Evolutionary conservation across 2,329 filamentous ascomycete genomes (phyloP).

Genomic region (Colletotrichum truncatum): DNA sequence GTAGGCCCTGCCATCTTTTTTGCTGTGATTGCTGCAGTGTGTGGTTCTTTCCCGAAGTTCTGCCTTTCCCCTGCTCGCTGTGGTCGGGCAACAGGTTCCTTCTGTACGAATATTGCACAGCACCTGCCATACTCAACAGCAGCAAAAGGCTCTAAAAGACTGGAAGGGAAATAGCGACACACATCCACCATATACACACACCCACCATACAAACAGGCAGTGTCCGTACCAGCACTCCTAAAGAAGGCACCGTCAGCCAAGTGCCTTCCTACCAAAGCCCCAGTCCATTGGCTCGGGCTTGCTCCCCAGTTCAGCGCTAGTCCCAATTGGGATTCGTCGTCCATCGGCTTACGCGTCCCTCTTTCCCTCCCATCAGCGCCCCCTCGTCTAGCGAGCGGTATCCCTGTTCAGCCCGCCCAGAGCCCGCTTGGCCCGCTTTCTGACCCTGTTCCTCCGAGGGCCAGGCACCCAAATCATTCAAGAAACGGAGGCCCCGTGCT

Average conservation of each 20-base stretch:
- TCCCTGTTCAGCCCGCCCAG: constrained; percentile 25
- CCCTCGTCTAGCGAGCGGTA: neutral
- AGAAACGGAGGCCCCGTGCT: constrained; percentile 27
- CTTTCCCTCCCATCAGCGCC: constrained; percentile 7
- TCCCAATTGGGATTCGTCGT: constrained; percentile 6
- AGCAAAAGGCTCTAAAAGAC: too few relatives aligned
- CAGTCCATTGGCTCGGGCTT: neutral
- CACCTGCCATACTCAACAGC: too few relatives aligned
- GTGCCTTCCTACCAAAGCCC: too few relatives aligned
- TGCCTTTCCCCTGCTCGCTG: too few relatives aligned
- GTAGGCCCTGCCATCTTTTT: neutral
- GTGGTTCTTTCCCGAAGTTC: neutral
- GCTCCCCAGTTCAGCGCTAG: constrained; percentile 9
- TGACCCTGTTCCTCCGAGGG: constrained; percentile 21
- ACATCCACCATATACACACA: too few relatives aligned
- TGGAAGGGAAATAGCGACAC: too few relatives aligned
- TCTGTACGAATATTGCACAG: too few relatives aligned
- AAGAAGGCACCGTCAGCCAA: constrained; percentile 14
- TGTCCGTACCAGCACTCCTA: too few relatives aligned
- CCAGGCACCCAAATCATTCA: constrained; percentile 29
- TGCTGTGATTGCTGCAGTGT: neutral
- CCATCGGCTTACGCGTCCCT: constrained; percentile 31
- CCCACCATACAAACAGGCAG: too few relatives aligned
- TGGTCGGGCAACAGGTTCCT: too few relatives aligned
- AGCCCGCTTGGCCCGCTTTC: constrained; percentile 25